Evolutionary conservation across 2,329 filamentous ascomycete genomes (phyloP).

Genomic region (Stachybotrys elegans): DNA sequence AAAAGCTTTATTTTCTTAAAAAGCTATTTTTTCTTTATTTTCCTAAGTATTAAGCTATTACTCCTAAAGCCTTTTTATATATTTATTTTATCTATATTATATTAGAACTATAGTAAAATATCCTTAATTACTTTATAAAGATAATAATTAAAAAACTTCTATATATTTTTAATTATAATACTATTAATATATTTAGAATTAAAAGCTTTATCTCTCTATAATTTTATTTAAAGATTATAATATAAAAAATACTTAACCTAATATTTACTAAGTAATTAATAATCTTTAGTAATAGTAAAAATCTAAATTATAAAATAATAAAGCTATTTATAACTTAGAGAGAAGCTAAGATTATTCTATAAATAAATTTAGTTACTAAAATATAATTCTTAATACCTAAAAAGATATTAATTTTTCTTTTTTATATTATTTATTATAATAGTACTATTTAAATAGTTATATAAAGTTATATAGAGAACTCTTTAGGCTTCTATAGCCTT

Average conservation of each 20-base stretch:
- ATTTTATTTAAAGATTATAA: conserved; percentile 6
- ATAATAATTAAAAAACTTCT: conserved; percentile 1
- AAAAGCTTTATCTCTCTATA: conserved; percentile 1
- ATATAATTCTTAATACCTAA: conserved; percentile 2
- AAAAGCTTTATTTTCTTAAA: conserved; percentile 7
- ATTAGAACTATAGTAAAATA: not conserved
- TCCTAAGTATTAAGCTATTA: conserved; percentile 7
- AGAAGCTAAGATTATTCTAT: not conserved
- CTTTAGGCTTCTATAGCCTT: conserved; percentile 4
- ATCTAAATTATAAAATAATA: conserved; percentile 2
- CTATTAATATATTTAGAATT: conserved; percentile 1
- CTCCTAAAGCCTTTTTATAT: conserved; percentile 4
- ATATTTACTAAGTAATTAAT: conserved; percentile 5
- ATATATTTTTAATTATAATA: not conserved
- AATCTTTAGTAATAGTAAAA: conserved; percentile 4
- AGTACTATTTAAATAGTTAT: not conserved
- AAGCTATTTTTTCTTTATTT: conserved; percentile 1
- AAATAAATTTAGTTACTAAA: conserved; percentile 6
- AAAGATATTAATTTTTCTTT: not conserved
- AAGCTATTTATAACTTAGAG: conserved; percentile 7
- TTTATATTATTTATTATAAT: not conserved
- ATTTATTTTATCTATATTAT: conserved; percentile 10
- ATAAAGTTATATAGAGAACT: not conserved
- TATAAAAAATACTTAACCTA: conserved; percentile 7
- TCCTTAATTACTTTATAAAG: not conserved